Evolutionary conservation across 106 monocot genomes (phyloP).

Genomic region (Narthecium ossifragum): DNA sequence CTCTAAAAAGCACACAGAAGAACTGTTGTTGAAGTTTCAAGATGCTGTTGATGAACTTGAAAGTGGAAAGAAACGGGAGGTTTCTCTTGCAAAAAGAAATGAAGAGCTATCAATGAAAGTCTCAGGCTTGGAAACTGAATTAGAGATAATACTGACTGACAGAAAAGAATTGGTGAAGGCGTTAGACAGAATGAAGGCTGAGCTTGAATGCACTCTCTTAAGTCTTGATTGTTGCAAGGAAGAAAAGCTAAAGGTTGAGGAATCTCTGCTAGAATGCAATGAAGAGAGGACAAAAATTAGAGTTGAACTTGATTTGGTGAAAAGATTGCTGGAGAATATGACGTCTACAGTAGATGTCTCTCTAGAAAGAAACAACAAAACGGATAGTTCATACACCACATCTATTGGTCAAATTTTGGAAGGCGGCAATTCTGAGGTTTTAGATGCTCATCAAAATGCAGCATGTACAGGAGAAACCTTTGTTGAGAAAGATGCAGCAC

Average conservation of each 20-base stretch:
- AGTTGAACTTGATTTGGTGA: slow-evolving; percentile 89
- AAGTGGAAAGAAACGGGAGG: slow-evolving; percentile 63
- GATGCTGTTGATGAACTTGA: slow-evolving; percentile 87
- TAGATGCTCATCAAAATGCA: slow-evolving; percentile 9
- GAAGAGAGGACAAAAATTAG: slow-evolving; percentile 63
- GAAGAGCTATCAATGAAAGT: slow-evolving; percentile 62
- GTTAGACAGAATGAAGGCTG: slow-evolving; percentile 77
- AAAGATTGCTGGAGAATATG: slow-evolving; percentile 76
- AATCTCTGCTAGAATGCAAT: slow-evolving; percentile 64
- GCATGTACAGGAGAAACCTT: slow-evolving; percentile 3
- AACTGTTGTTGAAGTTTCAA: slow-evolving; percentile 89
- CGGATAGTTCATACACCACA: slow-evolving; percentile 14
- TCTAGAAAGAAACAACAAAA: slow-evolving; percentile 18
- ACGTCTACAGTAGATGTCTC: slow-evolving; percentile 26
- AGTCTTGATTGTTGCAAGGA: slow-evolving; percentile 89
- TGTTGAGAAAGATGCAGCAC: slow-evolving; percentile 7
- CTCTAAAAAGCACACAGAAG: slow-evolving; percentile 82
- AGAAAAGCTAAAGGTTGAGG: slow-evolving; percentile 77
- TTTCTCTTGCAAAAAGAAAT: slow-evolving; percentile 64
- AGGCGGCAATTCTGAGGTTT: slow-evolving; percentile 16
- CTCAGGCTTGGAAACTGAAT: slow-evolving; percentile 57
- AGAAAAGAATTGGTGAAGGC: slow-evolving; percentile 61
- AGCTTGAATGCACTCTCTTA: slow-evolving; percentile 73
- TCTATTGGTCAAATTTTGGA: slow-evolving; percentile 61
- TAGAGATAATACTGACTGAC: slow-evolving; percentile 38